phyloP scores from a whole-genome alignment of 192 early-diverging fungal species.

The Martensiomyces pterosporus region DNA sequence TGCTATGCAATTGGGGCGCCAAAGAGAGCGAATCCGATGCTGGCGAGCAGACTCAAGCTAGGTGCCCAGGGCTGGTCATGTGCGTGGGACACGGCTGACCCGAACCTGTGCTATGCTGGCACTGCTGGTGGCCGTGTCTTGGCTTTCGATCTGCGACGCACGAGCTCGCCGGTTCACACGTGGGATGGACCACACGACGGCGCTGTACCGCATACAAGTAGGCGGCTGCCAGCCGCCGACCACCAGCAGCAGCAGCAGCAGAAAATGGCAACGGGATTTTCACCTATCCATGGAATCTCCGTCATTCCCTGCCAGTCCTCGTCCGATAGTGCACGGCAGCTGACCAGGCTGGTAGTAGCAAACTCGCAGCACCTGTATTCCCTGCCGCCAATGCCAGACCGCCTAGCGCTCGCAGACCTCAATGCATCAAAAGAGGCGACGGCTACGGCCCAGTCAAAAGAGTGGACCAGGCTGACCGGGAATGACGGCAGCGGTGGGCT shows the following conservation, averaged over 20 bases:
- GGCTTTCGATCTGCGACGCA: slow-evolving; percentile 24
- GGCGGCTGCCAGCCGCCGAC: no score
- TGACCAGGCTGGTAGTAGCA: slow-evolving; percentile 27
- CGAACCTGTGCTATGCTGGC: slow-evolving; percentile 22
- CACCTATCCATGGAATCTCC: slow-evolving; percentile 29
- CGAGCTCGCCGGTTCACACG: slow-evolving; percentile 3
- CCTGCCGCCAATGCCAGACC: slow-evolving; percentile 6
- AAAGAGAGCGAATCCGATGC: slow-evolving; percentile 5
- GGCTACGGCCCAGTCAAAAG: no score
- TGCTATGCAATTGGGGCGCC: not conserved
- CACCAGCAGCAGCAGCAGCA: not conserved
- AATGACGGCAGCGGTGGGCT: slow-evolving; percentile 4
- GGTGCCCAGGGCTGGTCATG: slow-evolving; percentile 31
- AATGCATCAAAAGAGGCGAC: not conserved
- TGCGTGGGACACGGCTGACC: slow-evolving; percentile 21
- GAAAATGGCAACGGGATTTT: slow-evolving; percentile 5
- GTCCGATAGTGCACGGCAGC: no score
- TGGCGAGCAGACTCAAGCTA: slow-evolving; percentile 8
- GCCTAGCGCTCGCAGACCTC: not conserved
- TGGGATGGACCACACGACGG: slow-evolving; percentile 17
- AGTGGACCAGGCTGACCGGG: slow-evolving; percentile 21
- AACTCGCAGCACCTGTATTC: slow-evolving; percentile 24
- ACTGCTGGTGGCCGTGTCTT: slow-evolving; percentile 11
- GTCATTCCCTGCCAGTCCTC: not conserved
- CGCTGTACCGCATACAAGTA: no score